Evolutionary conservation across 805 yeast species (phyloP), one percentile per base, ranked within the genome.

Genomic region (Maudiozyma saulgeensis): DNA sequence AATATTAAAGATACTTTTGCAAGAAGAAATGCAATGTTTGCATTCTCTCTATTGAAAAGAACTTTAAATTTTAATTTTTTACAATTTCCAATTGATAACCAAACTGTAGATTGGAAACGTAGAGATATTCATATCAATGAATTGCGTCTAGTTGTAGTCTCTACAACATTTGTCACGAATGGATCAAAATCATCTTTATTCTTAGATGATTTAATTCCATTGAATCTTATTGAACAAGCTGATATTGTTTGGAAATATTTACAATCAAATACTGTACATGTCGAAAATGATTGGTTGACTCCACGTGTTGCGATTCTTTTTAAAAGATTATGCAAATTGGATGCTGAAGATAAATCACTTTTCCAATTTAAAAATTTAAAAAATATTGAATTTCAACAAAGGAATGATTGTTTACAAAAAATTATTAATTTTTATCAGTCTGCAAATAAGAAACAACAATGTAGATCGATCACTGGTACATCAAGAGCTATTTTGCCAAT

Each of bases 11-110:
- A 51, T 35, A 39, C 46, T 9, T 45, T 46, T 11, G 40, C 62
- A 6, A 49, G 48, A 34, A 51, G 45, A 19, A 42, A 58, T 13
- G 58, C 62, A 11, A 50, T 49, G 42, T 53, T 60, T 52, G 55
- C 55, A n/a, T 43, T 60, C 6, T 52, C 57, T 13, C 43, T 58
- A 41, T 35, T 60, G 11, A 53, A 59, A 16, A 56, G 54, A 41
- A 47, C 46, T 39, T 55, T 55, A 26, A 55, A 55, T 21, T 38
- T 60, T 9, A 58, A 28, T 11, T 9, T 8, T 11, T 9, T 28
- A 9, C 4, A 28, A 9, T 28, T 28, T 11, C 32, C 53, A 19
- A 40, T 32, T 6, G 48, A 49, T 35, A 46, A 44, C 3, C 46
- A 44, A 7, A 43, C 51, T 23, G 45, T 44, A 1, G 42, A 48